These are phyloP conservation scores for Hymenoscyphus fraxineus DNA, from an alignment of 2,329 filamentous ascomycete species.

Conservation along the genomic window DNA sequence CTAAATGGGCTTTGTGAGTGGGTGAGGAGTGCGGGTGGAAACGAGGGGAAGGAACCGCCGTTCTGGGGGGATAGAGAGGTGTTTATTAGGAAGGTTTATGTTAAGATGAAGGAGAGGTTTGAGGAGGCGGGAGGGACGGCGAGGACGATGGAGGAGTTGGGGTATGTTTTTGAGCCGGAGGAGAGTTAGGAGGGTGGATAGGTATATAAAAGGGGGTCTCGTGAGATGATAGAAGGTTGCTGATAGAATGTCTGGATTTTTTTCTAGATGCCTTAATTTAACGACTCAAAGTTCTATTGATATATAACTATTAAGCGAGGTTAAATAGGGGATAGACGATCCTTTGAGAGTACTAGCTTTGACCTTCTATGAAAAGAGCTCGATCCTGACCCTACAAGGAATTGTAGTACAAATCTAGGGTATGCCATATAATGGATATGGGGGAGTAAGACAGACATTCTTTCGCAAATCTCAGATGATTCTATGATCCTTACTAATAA, in stretches of 20 bases:
- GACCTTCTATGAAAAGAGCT: no score
- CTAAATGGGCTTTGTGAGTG: slow-evolving; percentile 67
- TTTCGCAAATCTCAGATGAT: no score
- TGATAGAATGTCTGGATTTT: background rate
- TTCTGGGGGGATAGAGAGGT: slow-evolving; percentile 67
- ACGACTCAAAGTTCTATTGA: no score
- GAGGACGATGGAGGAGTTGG: slow-evolving; percentile 66
- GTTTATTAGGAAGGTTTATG: slow-evolving; percentile 68
- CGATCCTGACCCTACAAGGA: no score
- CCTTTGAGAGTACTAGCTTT: no score
- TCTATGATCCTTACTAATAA: no score
- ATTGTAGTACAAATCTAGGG: no score
- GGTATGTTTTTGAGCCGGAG: slow-evolving; percentile 32
- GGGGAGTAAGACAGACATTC: no score
- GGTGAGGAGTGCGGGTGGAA: slow-evolving; percentile 48
- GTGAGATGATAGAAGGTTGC: background rate
- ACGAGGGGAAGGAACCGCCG: slow-evolving; percentile 62
- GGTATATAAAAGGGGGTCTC: background rate
- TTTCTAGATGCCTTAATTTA: no score
- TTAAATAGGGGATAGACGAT: no score
- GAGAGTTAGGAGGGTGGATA: background rate
- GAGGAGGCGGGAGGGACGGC: slow-evolving; percentile 61
- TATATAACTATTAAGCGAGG: no score
- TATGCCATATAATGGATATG: no score
- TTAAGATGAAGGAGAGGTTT: slow-evolving; percentile 69